These are phyloP conservation scores for Suillus subluteus DNA, from an alignment of 768 basidiomycete genomes.

Conservation along the genomic window DNA sequence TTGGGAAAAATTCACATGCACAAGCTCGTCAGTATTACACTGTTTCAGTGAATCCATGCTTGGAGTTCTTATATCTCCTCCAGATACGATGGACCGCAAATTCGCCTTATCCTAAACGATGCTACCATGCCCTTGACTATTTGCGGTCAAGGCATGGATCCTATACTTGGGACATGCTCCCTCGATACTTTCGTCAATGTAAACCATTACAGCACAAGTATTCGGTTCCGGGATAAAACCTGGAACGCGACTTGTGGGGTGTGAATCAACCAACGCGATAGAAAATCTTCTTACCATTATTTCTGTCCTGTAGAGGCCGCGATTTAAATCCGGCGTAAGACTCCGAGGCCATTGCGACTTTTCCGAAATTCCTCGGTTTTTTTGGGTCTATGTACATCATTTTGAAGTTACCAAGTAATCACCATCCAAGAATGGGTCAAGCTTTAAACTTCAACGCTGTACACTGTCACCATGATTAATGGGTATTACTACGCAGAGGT, in stretches of 20 bases:
- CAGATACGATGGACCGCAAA: conserved; percentile 39
- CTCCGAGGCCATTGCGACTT: background rate
- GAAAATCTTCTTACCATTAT: background rate
- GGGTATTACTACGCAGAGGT: too few species aligned
- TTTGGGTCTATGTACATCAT: background rate
- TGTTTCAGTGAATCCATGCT: background rate
- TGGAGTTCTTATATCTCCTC: conserved; percentile 9
- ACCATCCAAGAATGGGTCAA: too few species aligned
- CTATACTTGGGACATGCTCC: conserved; percentile 40
- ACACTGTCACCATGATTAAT: too few species aligned
- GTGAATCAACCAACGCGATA: background rate
- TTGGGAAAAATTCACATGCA: conserved; percentile 46
- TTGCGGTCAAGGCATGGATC: conserved; percentile 36
- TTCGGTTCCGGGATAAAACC: conserved; percentile 34
- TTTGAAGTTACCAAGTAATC: too few species aligned
- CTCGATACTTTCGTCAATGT: conserved; percentile 37
- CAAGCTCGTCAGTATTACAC: conserved; percentile 30
- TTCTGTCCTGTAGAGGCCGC: background rate
- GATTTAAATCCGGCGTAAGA: background rate
- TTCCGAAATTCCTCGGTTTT: background rate
- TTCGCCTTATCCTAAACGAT: conserved; percentile 46
- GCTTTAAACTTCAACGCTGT: too few species aligned
- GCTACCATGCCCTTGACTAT: conserved; percentile 41
- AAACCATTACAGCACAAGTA: conserved; percentile 29
- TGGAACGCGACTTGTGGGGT: conserved; percentile 43